phyloP scores from a whole-genome alignment of 1,284 basidiomycete species.

The Malassezia sympodialis region DNA sequence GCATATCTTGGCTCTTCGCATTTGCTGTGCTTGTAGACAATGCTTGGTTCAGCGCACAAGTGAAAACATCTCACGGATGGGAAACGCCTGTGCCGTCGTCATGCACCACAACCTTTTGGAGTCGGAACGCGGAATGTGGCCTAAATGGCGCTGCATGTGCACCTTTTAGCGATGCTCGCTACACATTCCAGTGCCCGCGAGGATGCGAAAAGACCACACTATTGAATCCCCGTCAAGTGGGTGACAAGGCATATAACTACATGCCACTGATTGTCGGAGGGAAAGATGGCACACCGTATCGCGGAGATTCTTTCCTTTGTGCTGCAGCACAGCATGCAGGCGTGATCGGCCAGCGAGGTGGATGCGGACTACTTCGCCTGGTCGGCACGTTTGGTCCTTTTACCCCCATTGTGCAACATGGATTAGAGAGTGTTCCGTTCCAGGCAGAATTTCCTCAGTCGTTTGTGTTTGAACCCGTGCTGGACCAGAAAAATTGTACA shows the following conservation, averaged over 20 bases:
- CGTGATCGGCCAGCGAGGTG: constrained; percentile 60
- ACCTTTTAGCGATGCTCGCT: constrained; percentile 56
- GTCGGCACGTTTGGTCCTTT: constrained; percentile 64
- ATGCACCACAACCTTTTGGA: constrained; percentile 45
- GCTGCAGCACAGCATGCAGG: constrained; percentile 68
- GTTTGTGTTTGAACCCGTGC: constrained; percentile 52
- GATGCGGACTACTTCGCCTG: constrained; percentile 64
- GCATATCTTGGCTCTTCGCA: constrained; percentile 34
- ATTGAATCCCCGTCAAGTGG: constrained; percentile 66
- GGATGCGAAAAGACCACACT: constrained; percentile 61
- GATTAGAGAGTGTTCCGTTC: constrained; percentile 63
- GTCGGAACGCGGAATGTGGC: constrained; percentile 55
- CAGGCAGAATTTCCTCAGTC: constrained; percentile 63
- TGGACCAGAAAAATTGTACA: constrained; percentile 55
- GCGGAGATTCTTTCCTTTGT: constrained; percentile 76
- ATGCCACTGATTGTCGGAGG: constrained; percentile 73
- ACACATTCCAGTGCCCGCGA: constrained; percentile 68
- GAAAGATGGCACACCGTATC: constrained; percentile 58
- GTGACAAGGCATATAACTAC: constrained; percentile 58
- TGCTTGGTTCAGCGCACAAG: constrained; percentile 30
- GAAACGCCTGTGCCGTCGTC: constrained; percentile 21
- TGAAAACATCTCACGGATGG: constrained; percentile 15
- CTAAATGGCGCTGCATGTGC: constrained; percentile 60
- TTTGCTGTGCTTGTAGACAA: constrained; percentile 28
- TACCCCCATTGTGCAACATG: constrained; percentile 56